Evolutionary conservation across 1,284 basidiomycete genomes (phyloP).

Genomic region (Tilletia horrida): DNA sequence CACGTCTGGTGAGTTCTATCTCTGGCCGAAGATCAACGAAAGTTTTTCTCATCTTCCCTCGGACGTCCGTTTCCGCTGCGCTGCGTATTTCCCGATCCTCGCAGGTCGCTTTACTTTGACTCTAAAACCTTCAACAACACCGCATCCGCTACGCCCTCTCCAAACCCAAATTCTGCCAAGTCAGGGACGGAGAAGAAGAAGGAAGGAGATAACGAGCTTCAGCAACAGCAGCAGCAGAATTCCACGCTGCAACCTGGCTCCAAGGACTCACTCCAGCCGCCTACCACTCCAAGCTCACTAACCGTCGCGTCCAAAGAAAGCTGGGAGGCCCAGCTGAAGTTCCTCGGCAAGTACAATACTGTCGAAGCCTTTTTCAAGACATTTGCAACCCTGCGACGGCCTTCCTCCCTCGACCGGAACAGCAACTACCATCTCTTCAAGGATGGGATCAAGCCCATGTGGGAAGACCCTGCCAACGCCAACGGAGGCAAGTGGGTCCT

Average conservation of each 20-base stretch:
- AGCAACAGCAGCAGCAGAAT: slow-evolving; percentile 52
- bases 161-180: slow-evolving; percentile 12
- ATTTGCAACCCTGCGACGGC: slow-evolving; percentile 89
- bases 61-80: not conserved
- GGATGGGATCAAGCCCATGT: slow-evolving; percentile 80
- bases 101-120: slow-evolving; percentile 80
- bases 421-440: slow-evolving; percentile 95
- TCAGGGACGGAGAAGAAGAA: slow-evolving; percentile 11
- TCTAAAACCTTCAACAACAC: slow-evolving; percentile 61
- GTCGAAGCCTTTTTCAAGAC: slow-evolving; percentile 86
- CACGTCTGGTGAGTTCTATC: slow-evolving; percentile 68
- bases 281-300: slow-evolving; percentile 72
- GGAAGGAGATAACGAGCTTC: slow-evolving; percentile 10
- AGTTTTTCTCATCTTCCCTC: slow-evolving; percentile 8
- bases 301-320: slow-evolving; percentile 61
- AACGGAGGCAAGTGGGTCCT: slow-evolving; percentile 90
- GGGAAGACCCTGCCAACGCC: slow-evolving; percentile 89
- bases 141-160: not conserved
- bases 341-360: slow-evolving; percentile 43
- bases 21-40: not conserved
- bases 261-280: slow-evolving; percentile 69
- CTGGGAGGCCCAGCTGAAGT: slow-evolving; percentile 43
- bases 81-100: not conserved
- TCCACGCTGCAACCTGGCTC: slow-evolving; percentile 56
- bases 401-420: slow-evolving; percentile 78